These are phyloP conservation scores for Rhizophora mangle DNA, from an alignment of 345 rosid species.

Conservation along the genomic window DNA sequence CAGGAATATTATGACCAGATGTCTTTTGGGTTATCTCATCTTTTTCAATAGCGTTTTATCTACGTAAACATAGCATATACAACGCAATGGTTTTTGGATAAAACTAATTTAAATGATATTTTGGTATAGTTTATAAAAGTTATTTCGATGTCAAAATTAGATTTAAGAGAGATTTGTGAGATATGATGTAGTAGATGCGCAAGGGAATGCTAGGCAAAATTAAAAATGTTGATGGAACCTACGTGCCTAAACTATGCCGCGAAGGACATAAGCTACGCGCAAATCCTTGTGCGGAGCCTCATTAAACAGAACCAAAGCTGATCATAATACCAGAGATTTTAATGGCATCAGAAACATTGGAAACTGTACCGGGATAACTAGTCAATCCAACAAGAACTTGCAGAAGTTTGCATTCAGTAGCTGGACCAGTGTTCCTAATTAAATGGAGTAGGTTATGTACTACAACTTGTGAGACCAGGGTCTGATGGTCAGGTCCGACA, in stretches of 20 bases:
- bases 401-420: conserved; percentile 84
- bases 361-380: conserved; percentile 51
- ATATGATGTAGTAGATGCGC: no score
- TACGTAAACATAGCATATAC: no score
- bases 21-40: no score
- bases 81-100: no score
- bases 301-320: conserved; percentile 89
- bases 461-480: conserved; percentile 77
- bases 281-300: conserved; percentile 80
- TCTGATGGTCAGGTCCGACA: conserved; percentile 67
- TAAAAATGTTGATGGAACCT: no score
- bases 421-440: conserved; percentile 94
- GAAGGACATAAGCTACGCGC: conserved; percentile 72
- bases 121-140: no score
- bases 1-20: no score
- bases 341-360: conserved; percentile 71
- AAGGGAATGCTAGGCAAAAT: no score
- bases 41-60: no score
- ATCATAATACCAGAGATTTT: conserved; percentile 86
- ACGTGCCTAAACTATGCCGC: conserved; percentile 43
- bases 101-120: no score
- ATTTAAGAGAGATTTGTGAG: no score
- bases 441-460: conserved; percentile 76
- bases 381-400: conserved; percentile 96
- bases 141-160: no score